phyloP scores from a whole-genome alignment of 75 land plant genomes.

The Sequoiadendron giganteum region DNA sequence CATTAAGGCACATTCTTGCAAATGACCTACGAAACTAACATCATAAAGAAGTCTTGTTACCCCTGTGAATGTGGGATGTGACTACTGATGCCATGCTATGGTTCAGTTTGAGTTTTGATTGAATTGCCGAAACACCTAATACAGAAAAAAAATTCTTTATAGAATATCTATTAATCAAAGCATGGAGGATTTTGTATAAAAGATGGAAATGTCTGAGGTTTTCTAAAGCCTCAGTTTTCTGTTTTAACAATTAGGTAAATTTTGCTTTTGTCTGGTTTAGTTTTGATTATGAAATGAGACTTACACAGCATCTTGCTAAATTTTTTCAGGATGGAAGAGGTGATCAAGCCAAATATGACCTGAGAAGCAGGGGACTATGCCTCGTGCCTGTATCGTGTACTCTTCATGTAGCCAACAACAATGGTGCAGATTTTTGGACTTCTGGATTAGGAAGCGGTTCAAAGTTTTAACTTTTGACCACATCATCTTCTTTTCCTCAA shows the following conservation, averaged over 20 bases:
- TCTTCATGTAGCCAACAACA: conserved; percentile 50
- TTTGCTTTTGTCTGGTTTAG: neutral
- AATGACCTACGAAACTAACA: too few relatives aligned
- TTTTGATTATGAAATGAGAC: neutral
- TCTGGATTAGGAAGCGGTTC: conserved; percentile 26
- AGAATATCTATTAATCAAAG: too few relatives aligned
- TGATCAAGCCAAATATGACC: conserved; percentile 23
- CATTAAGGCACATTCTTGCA: neutral
- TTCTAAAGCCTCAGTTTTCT: too few relatives aligned
- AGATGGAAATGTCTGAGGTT: too few relatives aligned
- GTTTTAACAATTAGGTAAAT: too few relatives aligned
- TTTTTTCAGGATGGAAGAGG: conserved; percentile 7
- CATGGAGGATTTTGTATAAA: too few relatives aligned
- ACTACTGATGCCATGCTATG: too few relatives aligned
- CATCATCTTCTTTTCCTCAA: neutral
- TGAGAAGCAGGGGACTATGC: conserved; percentile 67
- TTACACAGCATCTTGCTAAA: neutral
- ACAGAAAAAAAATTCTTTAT: too few relatives aligned
- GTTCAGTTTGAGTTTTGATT: too few relatives aligned
- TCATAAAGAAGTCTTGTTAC: too few relatives aligned
- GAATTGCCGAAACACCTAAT: too few relatives aligned
- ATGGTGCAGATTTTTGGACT: conserved; percentile 81
- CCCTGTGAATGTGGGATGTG: too few relatives aligned
- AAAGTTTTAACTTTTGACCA: conserved; percentile 12
- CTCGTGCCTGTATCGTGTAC: conserved; percentile 55